Conservation (phyloP, 164 flowering plant genomes). For the Magnolia sinica region DNA sequence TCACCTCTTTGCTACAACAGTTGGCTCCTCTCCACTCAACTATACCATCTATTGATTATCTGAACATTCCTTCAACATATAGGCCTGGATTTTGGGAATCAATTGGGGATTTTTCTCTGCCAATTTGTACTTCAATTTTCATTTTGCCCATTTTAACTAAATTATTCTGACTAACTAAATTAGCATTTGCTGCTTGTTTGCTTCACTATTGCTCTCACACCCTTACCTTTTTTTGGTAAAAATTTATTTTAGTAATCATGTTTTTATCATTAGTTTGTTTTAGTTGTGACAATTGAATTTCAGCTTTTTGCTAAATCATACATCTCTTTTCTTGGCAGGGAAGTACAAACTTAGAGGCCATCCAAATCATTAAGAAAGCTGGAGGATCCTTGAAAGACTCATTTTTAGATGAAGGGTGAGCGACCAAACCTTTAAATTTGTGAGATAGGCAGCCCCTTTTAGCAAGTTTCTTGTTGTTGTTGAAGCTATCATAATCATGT, state of each 20-base stretch:
- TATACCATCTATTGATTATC: no score
- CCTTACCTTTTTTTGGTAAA: neutral
- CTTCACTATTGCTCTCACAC: neutral
- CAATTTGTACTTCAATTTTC: no score
- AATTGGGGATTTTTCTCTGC: no score
- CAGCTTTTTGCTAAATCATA: neutral
- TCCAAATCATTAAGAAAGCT: conserved; percentile 96
- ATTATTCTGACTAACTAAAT: no score
- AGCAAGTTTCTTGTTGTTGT: neutral
- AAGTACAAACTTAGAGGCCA: conserved; percentile 91
- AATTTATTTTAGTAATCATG: neutral
- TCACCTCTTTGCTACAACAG: no score
- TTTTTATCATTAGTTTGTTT: neutral
- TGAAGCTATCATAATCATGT: neutral
- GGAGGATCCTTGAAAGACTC: conserved; percentile 95
- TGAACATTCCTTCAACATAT: no score
- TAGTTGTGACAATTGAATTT: conserved; percentile 5
- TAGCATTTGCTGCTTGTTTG: neutral
- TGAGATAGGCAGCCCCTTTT: neutral
- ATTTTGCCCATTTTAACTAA: no score
- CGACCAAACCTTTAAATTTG: neutral
- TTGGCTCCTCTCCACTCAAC: no score
- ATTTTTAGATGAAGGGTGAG: conserved; percentile 95
- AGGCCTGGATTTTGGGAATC: no score
- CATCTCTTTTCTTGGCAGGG: conserved; percentile 47